Percentiles rank a stretch among this genome's conserved stretches.
phyloP scores from a whole-genome alignment of 257 asterid species.

The Nicotiana tabacum region DNA sequence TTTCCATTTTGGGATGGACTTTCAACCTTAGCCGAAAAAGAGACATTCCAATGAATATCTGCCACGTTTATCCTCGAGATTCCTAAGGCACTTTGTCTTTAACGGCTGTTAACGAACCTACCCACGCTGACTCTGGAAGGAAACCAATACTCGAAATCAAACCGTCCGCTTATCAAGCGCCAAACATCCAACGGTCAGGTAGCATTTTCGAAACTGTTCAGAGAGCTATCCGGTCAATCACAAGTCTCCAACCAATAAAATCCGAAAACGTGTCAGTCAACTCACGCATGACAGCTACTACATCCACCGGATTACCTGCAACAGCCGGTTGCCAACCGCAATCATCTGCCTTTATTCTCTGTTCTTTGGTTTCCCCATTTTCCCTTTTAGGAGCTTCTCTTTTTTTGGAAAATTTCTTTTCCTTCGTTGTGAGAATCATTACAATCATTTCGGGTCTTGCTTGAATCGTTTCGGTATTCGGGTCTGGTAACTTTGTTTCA shows the following conservation, averaged over 20 bases:
- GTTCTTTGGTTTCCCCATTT: not conserved
- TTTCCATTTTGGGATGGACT: not conserved
- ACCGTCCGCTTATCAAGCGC: not conserved
- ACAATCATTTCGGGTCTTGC: not conserved
- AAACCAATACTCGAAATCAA: not conserved
- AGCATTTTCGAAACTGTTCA: not conserved
- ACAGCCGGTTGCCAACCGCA: slow-evolving; percentile 22
- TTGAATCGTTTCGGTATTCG: not conserved
- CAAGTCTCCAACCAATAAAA: slow-evolving; percentile 3
- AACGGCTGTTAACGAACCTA: slow-evolving; percentile 22
- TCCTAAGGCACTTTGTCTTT: not conserved
- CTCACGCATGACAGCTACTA: not conserved
- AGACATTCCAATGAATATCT: not conserved
- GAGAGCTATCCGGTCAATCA: slow-evolving; percentile 14
- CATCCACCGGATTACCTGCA: not conserved
- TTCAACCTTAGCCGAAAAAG: slow-evolving; percentile 6
- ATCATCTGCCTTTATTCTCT: not conserved
- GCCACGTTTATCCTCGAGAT: not conserved
- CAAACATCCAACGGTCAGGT: slow-evolving; percentile 4
- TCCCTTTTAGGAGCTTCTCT: not conserved
- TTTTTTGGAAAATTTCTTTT: not conserved
- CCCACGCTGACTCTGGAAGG: not conserved
- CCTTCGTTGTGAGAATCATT: not conserved
- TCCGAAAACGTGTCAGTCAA: slow-evolving; percentile 14
- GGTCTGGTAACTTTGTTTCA: not conserved